These are phyloP conservation scores for Wallacemonas sp. DNA, from an alignment of 208 protist genomes.

Conservation along the genomic window DNA sequence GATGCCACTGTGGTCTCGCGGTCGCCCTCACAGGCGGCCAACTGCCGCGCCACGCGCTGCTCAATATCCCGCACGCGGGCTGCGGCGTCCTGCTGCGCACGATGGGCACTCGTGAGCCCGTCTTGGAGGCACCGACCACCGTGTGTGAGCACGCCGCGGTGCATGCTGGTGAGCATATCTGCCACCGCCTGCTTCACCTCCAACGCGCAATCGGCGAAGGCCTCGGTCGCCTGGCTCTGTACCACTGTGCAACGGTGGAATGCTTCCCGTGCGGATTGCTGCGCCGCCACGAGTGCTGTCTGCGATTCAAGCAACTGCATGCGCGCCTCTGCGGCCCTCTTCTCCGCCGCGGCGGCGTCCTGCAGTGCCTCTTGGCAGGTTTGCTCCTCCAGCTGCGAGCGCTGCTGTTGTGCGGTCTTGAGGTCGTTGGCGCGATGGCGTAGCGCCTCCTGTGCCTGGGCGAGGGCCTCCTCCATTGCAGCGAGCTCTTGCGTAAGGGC, in stretches of 20 bases:
- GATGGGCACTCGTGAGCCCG: conserved; percentile 19
- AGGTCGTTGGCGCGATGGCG: conserved; percentile 23
- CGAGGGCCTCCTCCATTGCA: conserved; percentile 27
- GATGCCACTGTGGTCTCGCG: conserved; percentile 20
- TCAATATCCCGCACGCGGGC: conserved; percentile 12
- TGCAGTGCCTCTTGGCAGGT: conserved; percentile 23
- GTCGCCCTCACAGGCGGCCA: conserved; percentile 16
- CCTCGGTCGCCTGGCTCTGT: conserved; percentile 14
- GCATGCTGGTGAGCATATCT: conserved; percentile 3
- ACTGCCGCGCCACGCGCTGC: conserved; percentile 14
- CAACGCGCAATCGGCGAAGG: conserved; percentile 35
- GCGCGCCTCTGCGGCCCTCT: conserved; percentile 18
- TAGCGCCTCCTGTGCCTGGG: conserved; percentile 26
- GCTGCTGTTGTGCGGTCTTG: conserved; percentile 28
- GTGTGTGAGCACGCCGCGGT: conserved; percentile 21
- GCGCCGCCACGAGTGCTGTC: conserved; percentile 14
- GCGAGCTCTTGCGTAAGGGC: conserved; percentile 24
- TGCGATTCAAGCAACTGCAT: conserved; percentile 31
- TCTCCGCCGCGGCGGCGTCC: conserved; percentile 26
- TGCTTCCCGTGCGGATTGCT: conserved; percentile 21
- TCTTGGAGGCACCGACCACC: conserved; percentile 6
- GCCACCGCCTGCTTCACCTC: conserved; percentile 24
- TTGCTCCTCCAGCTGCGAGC: conserved; percentile 38
- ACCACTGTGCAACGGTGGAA: conserved; percentile 18
- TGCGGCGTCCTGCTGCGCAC: background rate